Base-by-base conservation (phyloP, 495 filamentous ascomycete genomes). In the Halenospora varia region DNA sequence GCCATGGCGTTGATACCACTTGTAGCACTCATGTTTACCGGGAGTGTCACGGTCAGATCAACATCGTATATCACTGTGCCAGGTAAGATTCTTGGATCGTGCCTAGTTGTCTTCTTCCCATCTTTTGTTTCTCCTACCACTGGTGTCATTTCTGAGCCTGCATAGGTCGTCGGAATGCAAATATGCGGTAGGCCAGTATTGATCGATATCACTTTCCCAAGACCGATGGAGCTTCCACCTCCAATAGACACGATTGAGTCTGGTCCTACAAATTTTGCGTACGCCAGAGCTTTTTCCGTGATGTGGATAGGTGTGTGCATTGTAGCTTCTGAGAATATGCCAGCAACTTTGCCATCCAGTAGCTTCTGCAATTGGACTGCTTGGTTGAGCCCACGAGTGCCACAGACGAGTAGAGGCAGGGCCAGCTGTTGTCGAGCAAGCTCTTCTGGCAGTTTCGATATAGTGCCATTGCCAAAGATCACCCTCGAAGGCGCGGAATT, bases 1-100 rank as follows among this genome's bases (percentile, higher is more conserved):
- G 85, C 84, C 72, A 88, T 87, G 0, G 85, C 85, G 66, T 88
- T 88, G 22, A 88, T 77, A 56, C 84, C 85, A 53, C 82, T 85
- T 1, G 82, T 86, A 26, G 81, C 78, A 54, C 77, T 84, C 73
- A 87, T 77, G 0, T 68, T 69, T 1, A 71, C 67, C 0, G 84
- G 83, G n/a, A 88, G 70, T 1, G 81, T 83, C 79, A 87, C 80
- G 0, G 84, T 87, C 48, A 87, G 68, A 57, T 86, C 80, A 3
- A 87, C 83, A 73, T 88, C 84, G 67, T 88, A 88, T 25, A 88
- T 84, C 11, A 87, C 84, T 8, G 83, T 81, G 10, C 77, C 79
- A 0, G 84, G 85, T 47, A 87, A 66, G 58, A 88, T 88, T 66
- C 80, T 83, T 0, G 80, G 81, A 64, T 86, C 83, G 9, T 75